Evolutionary conservation across 2,329 filamentous ascomycete genomes (phyloP).

Genomic region (Aspergillus oerlinghausenensis): DNA sequence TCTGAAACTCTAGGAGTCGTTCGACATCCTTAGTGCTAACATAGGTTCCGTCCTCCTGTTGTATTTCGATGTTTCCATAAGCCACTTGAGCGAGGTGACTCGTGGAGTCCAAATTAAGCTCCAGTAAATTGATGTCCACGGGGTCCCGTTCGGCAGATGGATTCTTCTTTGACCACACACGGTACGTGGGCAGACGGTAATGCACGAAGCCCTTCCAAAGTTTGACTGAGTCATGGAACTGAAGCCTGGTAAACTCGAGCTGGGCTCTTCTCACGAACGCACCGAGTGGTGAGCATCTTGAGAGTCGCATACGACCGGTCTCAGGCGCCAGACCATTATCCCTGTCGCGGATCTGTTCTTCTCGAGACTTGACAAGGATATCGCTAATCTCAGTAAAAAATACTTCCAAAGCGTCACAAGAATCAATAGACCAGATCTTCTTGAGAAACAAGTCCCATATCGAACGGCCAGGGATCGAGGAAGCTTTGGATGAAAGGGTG

Average conservation of each 20-base stretch:
- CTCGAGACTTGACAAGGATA: slow-evolving; percentile 59
- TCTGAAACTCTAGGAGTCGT: slow-evolving; percentile 77
- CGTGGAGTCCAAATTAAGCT: slow-evolving; percentile 52
- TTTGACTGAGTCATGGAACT: slow-evolving; percentile 71
- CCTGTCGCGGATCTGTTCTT: slow-evolving; percentile 54
- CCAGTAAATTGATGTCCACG: slow-evolving; percentile 59
- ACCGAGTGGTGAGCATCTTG: slow-evolving; percentile 73
- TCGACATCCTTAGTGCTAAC: slow-evolving; percentile 78
- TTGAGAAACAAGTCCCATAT: slow-evolving; percentile 83
- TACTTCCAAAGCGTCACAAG: slow-evolving; percentile 70
- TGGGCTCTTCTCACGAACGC: slow-evolving; percentile 71
- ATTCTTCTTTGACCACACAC: slow-evolving; percentile 54
- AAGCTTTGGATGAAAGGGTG: slow-evolving; percentile 42
- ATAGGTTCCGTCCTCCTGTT: slow-evolving; percentile 37
- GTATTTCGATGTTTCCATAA: slow-evolving; percentile 46
- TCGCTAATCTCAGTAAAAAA: slow-evolving; percentile 63
- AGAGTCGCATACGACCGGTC: slow-evolving; percentile 55
- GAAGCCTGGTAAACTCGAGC: slow-evolving; percentile 74
- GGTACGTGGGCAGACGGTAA: slow-evolving; percentile 72
- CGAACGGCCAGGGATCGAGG: slow-evolving; percentile 65
- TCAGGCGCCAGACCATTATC: slow-evolving; percentile 51
- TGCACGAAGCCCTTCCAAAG: slow-evolving; percentile 79
- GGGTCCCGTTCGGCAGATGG: slow-evolving; percentile 44
- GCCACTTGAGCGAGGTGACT: slow-evolving; percentile 47
- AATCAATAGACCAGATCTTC: slow-evolving; percentile 78